Evolutionary conservation across 495 filamentous ascomycete species (phyloP).

Genomic region (Penicillium canariense): DNA sequence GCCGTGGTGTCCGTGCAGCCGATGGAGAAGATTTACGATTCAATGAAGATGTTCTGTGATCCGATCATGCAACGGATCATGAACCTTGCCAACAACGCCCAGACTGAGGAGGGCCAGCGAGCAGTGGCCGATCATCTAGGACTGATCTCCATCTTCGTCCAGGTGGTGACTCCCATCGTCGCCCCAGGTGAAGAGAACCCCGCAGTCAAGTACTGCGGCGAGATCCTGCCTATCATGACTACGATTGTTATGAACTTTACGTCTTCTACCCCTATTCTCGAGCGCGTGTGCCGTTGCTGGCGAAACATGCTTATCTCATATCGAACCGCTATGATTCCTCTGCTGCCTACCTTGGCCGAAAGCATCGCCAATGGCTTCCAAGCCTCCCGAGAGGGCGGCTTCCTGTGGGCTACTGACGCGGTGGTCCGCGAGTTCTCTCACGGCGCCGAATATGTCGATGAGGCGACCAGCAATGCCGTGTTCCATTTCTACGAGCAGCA

Average conservation of each 20-base stretch:
- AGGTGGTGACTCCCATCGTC: conserved; percentile 76
- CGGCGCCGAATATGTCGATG: conserved; percentile 78
- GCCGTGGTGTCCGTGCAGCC: conserved; percentile 87
- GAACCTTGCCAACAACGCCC: conserved; percentile 79
- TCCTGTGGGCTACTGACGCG: conserved; percentile 94
- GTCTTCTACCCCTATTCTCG: conserved; percentile 79
- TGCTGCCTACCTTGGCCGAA: conserved; percentile 81
- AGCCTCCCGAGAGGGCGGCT: conserved; percentile 86
- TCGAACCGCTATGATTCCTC: conserved; percentile 78
- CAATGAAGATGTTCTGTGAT: conserved; percentile 90
- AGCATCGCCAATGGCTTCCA: conserved; percentile 83
- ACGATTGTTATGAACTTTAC: conserved; percentile 84
- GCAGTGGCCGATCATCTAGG: conserved; percentile 84
- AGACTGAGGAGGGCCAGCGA: conserved; percentile 73
- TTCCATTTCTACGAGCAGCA: conserved; percentile 95
- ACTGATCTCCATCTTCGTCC: conserved; percentile 84
- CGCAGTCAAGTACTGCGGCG: conserved; percentile 92
- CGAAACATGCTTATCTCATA: conserved; percentile 95
- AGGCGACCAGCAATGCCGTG: conserved; percentile 79
- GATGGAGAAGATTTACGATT: conserved; percentile 69
- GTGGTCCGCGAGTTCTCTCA: conserved; percentile 94
- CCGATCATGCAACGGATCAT: conserved; percentile 85
- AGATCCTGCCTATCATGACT: conserved; percentile 82
- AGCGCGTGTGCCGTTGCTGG: conserved; percentile 93
- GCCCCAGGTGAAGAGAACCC: conserved; percentile 73